Evolutionary conservation across 768 basidiomycete genomes (phyloP).

Genomic region (Heimioporus sp.): DNA sequence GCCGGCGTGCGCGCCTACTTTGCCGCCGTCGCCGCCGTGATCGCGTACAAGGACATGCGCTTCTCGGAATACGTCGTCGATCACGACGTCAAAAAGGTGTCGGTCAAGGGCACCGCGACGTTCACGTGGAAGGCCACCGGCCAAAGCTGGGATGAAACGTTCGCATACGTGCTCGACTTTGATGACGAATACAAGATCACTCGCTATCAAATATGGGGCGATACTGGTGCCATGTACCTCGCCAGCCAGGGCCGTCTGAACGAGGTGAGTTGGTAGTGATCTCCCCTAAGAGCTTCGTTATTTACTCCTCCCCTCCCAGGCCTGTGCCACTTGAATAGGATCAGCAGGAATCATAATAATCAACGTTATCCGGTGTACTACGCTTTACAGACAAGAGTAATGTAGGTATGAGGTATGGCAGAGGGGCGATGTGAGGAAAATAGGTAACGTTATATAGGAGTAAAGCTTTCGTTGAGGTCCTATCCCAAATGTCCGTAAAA

Average conservation of each 20-base stretch:
- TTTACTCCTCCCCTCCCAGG: not conserved
- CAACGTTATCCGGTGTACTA: not conserved
- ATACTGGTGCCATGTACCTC: conserved; percentile 62
- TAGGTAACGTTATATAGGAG: not conserved
- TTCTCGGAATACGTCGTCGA: conserved; percentile 61
- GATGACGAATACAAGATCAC: conserved; percentile 54
- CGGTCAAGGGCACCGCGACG: conserved; percentile 48
- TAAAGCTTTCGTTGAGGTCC: not conserved
- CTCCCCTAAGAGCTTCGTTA: not conserved
- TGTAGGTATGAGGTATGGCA: conserved; percentile 2
- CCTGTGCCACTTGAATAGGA: not conserved
- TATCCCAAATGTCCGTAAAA: conserved; percentile 8
- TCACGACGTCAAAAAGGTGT: conserved; percentile 46
- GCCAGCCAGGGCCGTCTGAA: conserved; percentile 49
- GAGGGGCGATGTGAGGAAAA: not conserved
- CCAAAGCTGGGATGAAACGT: conserved; percentile 61
- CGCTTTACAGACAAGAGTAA: conserved; percentile 5
- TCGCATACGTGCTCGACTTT: conserved; percentile 59
- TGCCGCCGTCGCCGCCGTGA: conserved; percentile 39
- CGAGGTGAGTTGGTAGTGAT: conserved; percentile 5
- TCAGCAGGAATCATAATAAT: not conserved
- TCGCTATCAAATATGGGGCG: conserved; percentile 66
- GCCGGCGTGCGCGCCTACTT: conserved; percentile 50
- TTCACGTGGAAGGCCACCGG: conserved; percentile 56
- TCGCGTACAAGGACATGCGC: conserved; percentile 50